phyloP scores from a whole-genome alignment of 192 early-diverging fungal genomes.

The Mortierella hygrophila region DNA sequence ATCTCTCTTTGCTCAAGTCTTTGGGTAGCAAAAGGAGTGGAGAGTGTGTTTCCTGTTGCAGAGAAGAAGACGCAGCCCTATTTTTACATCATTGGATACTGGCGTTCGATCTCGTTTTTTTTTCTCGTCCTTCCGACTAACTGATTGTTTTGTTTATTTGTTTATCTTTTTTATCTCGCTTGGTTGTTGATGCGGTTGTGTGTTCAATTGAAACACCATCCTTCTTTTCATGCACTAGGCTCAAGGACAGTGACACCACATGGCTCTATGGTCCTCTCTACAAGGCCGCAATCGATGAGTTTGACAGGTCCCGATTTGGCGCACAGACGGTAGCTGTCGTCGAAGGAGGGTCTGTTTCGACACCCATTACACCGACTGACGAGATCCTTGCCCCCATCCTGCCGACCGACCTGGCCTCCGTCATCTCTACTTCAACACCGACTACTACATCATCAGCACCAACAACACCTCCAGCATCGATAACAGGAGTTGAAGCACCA shows the following conservation, averaged over 20 bases:
- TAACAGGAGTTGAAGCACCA: not conserved
- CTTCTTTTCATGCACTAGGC: conserved; percentile 45
- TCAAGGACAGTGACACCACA: conserved; percentile 77
- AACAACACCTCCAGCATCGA: not conserved
- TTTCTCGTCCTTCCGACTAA: not conserved
- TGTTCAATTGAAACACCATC: not conserved
- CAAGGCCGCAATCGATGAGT: conserved; percentile 61
- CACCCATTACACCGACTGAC: not conserved
- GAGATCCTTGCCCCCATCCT: not conserved
- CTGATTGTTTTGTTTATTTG: not conserved
- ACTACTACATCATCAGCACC: conserved; percentile 1
- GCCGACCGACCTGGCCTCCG: not conserved
- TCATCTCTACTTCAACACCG: not conserved
- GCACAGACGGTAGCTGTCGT: conserved; percentile 16
- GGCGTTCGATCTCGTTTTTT: conserved; percentile 5
- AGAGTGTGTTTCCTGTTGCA: not conserved
- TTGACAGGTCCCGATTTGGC: conserved; percentile 27
- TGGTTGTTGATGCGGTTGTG: not conserved
- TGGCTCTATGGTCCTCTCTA: conserved; percentile 79
- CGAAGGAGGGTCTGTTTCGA: not conserved
- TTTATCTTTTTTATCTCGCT: not conserved
- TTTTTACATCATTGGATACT: not conserved
- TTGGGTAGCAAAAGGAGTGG: not conserved
- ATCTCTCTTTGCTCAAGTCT: not conserved
- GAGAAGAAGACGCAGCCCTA: not conserved